These are phyloP conservation scores for Hylodesmum podocarpum DNA, from an alignment of 306 rosid species.

Conservation along the genomic window DNA sequence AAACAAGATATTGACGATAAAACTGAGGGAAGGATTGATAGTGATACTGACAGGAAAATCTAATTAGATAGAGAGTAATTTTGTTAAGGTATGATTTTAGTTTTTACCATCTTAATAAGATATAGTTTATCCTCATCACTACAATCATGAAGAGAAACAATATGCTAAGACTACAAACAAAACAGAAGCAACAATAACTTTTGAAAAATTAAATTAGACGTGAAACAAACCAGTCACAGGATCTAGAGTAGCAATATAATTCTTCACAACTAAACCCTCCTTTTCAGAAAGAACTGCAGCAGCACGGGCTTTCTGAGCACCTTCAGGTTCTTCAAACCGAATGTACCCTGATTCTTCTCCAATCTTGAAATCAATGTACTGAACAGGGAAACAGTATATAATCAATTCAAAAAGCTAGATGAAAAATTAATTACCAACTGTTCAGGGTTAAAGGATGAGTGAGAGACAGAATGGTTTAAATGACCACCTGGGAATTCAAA, in stretches of 20 bases:
- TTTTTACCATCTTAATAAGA: no score
- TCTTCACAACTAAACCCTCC: constrained; percentile 78
- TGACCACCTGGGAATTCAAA: background rate
- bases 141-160: background rate
- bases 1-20: background rate
- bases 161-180: background rate
- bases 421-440: background rate
- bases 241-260: constrained; percentile 69
- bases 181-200: background rate
- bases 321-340: constrained; percentile 80
- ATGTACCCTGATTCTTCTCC: constrained; percentile 79
- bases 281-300: constrained; percentile 72
- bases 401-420: constrained; percentile 5
- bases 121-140: no score
- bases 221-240: constrained; percentile 70
- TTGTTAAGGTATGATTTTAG: no score
- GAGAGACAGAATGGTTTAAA: background rate
- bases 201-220: background rate
- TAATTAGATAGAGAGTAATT: background rate
- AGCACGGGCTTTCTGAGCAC: constrained; percentile 89
- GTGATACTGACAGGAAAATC: background rate
- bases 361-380: constrained; percentile 82
- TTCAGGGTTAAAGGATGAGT: background rate
- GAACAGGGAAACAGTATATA: constrained; percentile 13
- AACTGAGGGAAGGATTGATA: background rate